Base-by-base conservation (phyloP, 805 yeast species). In the Candida xiaguanensis region DNA sequence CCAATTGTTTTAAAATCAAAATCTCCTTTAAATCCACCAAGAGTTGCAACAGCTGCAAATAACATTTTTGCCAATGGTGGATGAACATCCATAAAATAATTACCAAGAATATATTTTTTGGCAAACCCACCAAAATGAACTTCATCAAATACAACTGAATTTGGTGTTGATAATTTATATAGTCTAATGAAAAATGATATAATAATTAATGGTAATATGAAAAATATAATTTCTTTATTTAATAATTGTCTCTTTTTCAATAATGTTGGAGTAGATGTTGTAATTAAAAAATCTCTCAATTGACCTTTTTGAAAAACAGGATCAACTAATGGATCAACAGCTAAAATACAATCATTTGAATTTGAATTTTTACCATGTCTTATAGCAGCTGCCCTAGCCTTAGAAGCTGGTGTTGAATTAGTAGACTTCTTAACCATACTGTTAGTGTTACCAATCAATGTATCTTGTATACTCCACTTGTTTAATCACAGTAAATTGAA, bases 61-160 rank as follows among this genome's bases (percentile, higher is more conserved):
- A 85, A 59, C 80, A 85, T 74, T 54, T 83, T 80, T 27, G 85
- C 84, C 49, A 85, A 68, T 4, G 95, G 95, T 7, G 95, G 95
- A 55, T 84, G 85, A 31, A 78, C 82, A 57, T 82, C 90, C 75
- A 83, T 72, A 60, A 83, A 84, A 54, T 70, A 83, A 13, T 61
- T 60, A 14, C 87, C 85, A 38, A 65, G 60, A 39, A 80, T 72
- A 65, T 89, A 93, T 61, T 85, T 80, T 42, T 82, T 74, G 23
- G 96, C 95, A 65, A 91, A 93, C n/a, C 95, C 95, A 41, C 99
- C 99, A 53, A 93, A 93, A 62, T 86, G 95, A 29, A 85, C 93
- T 61, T 91, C 99, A 60, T 89, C 96, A 49, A 86, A 86, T 9
- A 91, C 95, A 26, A 89, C 95, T 20, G 90, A 78, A 51, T 79